phyloP scores from a whole-genome alignment of 192 early-diverging fungal genomes.

The Entomortierella lignicola region DNA sequence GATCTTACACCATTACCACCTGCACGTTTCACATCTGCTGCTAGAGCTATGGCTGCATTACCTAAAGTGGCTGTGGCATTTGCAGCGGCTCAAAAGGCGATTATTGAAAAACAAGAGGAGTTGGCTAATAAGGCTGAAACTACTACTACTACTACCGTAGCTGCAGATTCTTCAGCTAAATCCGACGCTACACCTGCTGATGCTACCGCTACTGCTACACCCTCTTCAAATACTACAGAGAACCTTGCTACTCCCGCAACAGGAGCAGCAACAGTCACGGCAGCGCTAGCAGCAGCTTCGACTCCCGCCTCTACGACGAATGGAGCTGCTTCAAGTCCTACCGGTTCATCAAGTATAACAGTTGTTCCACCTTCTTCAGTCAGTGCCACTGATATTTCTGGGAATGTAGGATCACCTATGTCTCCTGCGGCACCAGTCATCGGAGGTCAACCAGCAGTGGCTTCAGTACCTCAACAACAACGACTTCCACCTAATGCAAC shows the following conservation, averaged over 20 bases:
- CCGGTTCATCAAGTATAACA: not conserved
- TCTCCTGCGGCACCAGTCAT: constrained; percentile 19
- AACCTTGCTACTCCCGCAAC: too few relatives aligned
- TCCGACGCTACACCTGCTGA: too few relatives aligned
- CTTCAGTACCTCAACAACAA: not conserved
- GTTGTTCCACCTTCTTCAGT: not conserved
- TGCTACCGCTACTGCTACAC: not conserved
- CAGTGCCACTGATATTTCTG: not conserved
- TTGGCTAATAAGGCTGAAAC: too few relatives aligned
- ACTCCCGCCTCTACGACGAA: not conserved
- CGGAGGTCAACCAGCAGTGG: constrained; percentile 17
- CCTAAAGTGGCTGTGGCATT: constrained; percentile 45
- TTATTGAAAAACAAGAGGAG: constrained; percentile 11
- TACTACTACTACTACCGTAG: too few relatives aligned
- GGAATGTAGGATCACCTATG: not conserved
- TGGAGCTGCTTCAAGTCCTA: not conserved
- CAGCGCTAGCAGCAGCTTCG: too few relatives aligned
- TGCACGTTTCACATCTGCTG: constrained; percentile 47
- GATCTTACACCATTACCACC: constrained; percentile 48
- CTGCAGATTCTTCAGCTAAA: constrained; percentile 4
- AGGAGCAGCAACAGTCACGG: too few relatives aligned
- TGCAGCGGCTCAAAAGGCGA: constrained; percentile 27
- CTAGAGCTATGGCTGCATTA: constrained; percentile 35
- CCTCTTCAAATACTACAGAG: not conserved
- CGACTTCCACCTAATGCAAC: constrained; percentile 22